phyloP scores from a whole-genome alignment of 2,329 filamentous ascomycete genomes.

The Acarospora socialis region DNA sequence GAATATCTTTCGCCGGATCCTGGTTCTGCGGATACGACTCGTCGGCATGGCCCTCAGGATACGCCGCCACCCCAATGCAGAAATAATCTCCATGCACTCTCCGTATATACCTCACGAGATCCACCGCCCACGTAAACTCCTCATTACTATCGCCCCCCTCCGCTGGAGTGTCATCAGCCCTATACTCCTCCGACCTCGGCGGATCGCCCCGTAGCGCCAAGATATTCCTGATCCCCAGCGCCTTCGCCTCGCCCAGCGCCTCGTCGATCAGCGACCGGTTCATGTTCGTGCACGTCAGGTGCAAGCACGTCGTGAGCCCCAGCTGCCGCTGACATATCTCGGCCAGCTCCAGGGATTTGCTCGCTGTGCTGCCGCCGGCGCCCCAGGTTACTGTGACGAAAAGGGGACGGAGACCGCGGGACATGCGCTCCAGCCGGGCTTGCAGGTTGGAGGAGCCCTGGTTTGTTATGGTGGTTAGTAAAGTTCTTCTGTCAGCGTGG shows the following conservation, averaged over 20 bases:
- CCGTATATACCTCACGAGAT: slow-evolving; percentile 80
- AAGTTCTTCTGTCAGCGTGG: too few species aligned
- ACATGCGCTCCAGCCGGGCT: slow-evolving; percentile 87
- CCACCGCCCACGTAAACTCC: slow-evolving; percentile 77
- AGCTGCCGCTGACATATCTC: slow-evolving; percentile 90
- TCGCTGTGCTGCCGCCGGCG: slow-evolving; percentile 80
- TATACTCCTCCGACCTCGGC: slow-evolving; percentile 77
- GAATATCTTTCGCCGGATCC: slow-evolving; percentile 53
- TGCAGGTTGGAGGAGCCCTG: slow-evolving; percentile 84
- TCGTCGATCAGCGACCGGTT: slow-evolving; percentile 72
- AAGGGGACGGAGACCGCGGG: slow-evolving; percentile 72
- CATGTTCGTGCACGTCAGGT: slow-evolving; percentile 98
- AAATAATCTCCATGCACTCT: slow-evolving; percentile 85
- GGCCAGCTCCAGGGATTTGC: slow-evolving; percentile 83
- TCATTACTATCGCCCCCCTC: slow-evolving; percentile 44
- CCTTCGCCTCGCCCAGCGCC: slow-evolving; percentile 80
- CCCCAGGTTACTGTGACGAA: slow-evolving; percentile 99
- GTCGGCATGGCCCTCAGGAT: slow-evolving; percentile 89
- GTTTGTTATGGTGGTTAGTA: slow-evolving; percentile 9
- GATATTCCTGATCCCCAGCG: slow-evolving; percentile 82
- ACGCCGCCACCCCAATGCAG: slow-evolving; percentile 85
- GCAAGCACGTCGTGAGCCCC: slow-evolving; percentile 84
- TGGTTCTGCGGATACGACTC: slow-evolving; percentile 75
- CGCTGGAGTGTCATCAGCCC: slow-evolving; percentile 39
- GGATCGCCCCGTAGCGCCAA: slow-evolving; percentile 84